Base-by-base conservation (phyloP, 176 grass and related monocot genomes). In the Guadua angustifolia region DNA sequence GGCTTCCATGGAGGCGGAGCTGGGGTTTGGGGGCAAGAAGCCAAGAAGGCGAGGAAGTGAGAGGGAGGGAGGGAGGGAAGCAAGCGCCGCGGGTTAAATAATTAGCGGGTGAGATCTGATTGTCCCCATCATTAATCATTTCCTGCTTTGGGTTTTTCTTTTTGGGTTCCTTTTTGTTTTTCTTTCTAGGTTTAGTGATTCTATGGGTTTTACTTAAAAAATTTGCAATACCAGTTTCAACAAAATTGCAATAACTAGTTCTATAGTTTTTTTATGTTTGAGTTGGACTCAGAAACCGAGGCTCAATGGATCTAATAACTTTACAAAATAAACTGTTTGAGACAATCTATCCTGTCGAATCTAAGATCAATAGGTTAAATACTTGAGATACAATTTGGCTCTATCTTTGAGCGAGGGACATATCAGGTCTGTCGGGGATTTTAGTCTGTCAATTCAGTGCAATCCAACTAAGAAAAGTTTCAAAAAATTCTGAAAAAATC, bases 1-100 rank as follows among this genome's bases (percentile, higher is more conserved):
- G 10, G 71, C 32, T 5, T 63, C 77, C 88, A 89, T 89, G 46
- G 60, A 22, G 33, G 36, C 69, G 44, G 75, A 65, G 56, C 66
- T 55, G n/a, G 12, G 77, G 29, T 52, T 62, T 45, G 47, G 62
- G 67, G 21, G 15, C 5, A 17, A 51, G 70, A 51, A 60, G 55
- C 33, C 47, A 44, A 59, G 9, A 2, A 57, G 33, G 55, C 57
- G 50, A 67, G 78, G 35, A 14, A 68, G 33, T 15, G 68, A 29
- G 29, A 68, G 33, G 21, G 68, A 29, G 29, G 29, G 29, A 29
- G 29, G 29, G 29, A 29, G 21, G 68, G 63, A 24, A 75, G 46
- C 49, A 15, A 87, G 42, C 60, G 52, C 2, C 15, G 16, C 9
- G 57, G 49, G 67, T 45, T 70, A 45, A 70, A 70, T 70, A 70